Percentiles rank a stretch among this genome's conserved stretches.
Conservation (phyloP, 495 filamentous ascomycete species). For the Glonium stellatum region DNA sequence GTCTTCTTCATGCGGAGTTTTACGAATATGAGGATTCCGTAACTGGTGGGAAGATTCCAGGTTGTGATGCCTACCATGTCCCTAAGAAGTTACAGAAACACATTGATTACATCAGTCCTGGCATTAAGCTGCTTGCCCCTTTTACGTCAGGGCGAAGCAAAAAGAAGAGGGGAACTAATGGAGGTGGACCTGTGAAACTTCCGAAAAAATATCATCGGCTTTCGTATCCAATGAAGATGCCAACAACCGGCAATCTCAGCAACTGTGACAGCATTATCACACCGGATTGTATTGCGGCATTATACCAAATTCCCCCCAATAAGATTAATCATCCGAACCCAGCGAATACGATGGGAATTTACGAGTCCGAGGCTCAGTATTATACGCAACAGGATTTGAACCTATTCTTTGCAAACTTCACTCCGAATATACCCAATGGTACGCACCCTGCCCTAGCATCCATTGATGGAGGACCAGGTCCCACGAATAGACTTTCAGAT, state of each 20-base stretch:
- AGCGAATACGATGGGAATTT: constrained; percentile 25
- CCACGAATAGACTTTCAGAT: constrained; percentile 11
- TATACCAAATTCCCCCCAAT: constrained; percentile 15
- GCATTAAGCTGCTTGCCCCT: constrained; percentile 14
- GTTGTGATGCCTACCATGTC: constrained; percentile 24
- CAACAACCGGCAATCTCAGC: background rate
- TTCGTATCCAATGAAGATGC: background rate
- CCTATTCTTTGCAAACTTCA: constrained; percentile 15
- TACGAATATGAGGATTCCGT: constrained; percentile 15
- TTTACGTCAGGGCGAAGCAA: background rate
- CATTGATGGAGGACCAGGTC: constrained; percentile 24
- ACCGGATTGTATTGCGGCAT: constrained; percentile 20
- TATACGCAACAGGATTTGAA: constrained; percentile 21
- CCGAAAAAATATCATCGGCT: background rate
- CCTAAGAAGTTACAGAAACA: constrained; percentile 16
- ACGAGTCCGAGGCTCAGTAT: constrained; percentile 19
- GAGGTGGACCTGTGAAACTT: background rate
- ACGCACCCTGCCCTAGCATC: constrained; percentile 24
- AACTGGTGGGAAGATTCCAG: constrained; percentile 10
- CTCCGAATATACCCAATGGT: constrained; percentile 21
- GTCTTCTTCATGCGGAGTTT: constrained; percentile 16
- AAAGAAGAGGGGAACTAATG: background rate
- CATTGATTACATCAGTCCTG: constrained; percentile 28
- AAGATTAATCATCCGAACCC: constrained; percentile 11
- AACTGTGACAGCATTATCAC: constrained; percentile 8